Evolutionary conservation across 495 filamentous ascomycete species (phyloP).

Genomic region (Clavariopsis aquatica): DNA sequence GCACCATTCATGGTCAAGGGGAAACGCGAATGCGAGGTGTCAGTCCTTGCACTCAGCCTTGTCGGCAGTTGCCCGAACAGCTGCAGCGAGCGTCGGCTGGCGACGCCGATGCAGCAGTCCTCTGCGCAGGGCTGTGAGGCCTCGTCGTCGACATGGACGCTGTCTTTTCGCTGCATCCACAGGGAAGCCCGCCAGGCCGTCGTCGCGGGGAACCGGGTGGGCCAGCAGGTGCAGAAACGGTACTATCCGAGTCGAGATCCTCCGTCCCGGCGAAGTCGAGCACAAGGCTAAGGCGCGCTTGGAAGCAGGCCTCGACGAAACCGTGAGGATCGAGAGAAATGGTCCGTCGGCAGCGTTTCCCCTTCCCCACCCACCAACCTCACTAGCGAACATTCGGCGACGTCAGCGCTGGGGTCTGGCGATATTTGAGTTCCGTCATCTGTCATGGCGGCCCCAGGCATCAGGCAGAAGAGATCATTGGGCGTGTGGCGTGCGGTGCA

Average conservation of each 20-base stretch:
- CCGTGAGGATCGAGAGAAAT: conserved; percentile 10
- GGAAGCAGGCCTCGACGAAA: neutral
- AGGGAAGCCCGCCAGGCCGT: neutral
- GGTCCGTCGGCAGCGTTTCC: conserved; percentile 3
- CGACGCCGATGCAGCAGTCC: neutral
- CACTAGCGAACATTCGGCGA: neutral
- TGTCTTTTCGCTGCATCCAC: neutral
- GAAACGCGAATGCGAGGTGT: conserved; percentile 7
- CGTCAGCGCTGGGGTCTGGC: neutral
- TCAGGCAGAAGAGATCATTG: neutral
- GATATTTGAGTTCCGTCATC: neutral
- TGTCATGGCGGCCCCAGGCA: neutral
- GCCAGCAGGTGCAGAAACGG: neutral
- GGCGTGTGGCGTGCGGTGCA: neutral
- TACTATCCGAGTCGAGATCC: neutral
- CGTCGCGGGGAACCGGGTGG: conserved; percentile 7
- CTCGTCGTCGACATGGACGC: neutral
- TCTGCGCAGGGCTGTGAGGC: neutral
- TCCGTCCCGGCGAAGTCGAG: too few relatives aligned
- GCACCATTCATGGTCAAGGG: neutral
- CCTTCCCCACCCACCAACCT: conserved; percentile 15
- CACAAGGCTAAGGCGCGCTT: neutral
- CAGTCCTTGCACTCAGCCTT: conserved; percentile 4
- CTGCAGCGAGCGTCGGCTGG: neutral
- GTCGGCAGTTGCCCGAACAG: conserved; percentile 14